Evolutionary conservation across 2,329 filamentous ascomycete species (phyloP), one percentile per base, ranked within the genome.

Genomic region (Helminthosporium solani): DNA sequence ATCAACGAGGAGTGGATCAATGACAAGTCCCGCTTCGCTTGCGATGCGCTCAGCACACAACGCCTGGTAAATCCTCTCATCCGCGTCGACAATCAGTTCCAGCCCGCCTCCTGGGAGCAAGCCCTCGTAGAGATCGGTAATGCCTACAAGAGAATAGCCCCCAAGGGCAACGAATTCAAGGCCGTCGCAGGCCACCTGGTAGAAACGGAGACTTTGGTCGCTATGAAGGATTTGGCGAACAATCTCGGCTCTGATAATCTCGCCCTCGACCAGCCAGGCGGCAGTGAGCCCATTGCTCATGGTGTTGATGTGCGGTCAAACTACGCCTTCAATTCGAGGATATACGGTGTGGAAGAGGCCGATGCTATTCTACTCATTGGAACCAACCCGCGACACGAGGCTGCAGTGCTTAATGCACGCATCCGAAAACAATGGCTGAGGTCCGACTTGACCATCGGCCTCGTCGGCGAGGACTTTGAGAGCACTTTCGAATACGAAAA

Each of bases 1-100:
- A 84, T 99, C 63, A 99, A 99, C 72, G 94, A 99, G 77, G 94
- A 99, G 74, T 99, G 94, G 94, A 97, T 99, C 72, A 94, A 97
- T 74, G 94, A 99, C 78, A 99, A 97, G 81, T 86, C 90, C 33
- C 85, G 94, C 56, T 99, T 97, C 70, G 92, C 94, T 33, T 95
- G 91, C 70, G 94, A 99, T 70, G 94, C 94, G 40, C 80, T 99
- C 57, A 95, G 91, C 82, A 97, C 92, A 37, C 94, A 99, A 75
- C 84, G 94, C 67, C 79, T 99, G 46, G 97, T 94, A 28, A 94
- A 92, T 57, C 94, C 94, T 33, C 76, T 99, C 53, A 85, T 96
- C 63, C 88, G 91, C 59, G 85, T 86, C 47, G 87, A 95, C 49
- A 87, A 91, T 65, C 90, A 92, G 70, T 97, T 99, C 71, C 84